Conservation (phyloP, 352 stramenopile species). For the Phytophthora macrochlamydospora region DNA sequence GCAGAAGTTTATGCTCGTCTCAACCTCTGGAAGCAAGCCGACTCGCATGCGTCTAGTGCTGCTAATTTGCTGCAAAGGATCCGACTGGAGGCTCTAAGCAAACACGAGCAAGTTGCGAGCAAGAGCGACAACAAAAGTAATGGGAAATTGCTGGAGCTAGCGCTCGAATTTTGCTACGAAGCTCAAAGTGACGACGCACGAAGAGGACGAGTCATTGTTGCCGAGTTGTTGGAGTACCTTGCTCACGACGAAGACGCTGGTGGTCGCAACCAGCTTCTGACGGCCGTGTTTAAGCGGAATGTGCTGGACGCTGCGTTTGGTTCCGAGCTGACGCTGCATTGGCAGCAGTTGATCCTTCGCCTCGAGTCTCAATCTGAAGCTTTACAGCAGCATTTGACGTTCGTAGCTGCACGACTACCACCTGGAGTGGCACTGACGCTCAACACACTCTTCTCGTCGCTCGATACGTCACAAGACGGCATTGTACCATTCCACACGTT, state of each 20-base stretch:
- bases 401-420: conserved; percentile 33
- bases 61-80: conserved; percentile 45
- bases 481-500: conserved; percentile 50
- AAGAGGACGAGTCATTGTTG: conserved; percentile 23
- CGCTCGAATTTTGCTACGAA: conserved; percentile 36
- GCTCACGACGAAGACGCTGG: conserved; percentile 7
- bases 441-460: conserved; percentile 35
- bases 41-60: conserved; percentile 45
- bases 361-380: conserved; percentile 42
- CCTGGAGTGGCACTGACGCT: conserved; percentile 26
- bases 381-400: conserved; percentile 42
- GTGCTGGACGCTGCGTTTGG: conserved; percentile 32
- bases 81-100: conserved; percentile 10
- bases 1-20: conserved; percentile 58
- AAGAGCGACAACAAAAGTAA: conserved; percentile 14
- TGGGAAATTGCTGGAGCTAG: conserved; percentile 19
- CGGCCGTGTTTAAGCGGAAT: conserved; percentile 15
- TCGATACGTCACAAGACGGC: conserved; percentile 51
- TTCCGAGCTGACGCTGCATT: conserved; percentile 44
- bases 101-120: neutral
- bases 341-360: conserved; percentile 62
- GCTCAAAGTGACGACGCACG: conserved; percentile 24
- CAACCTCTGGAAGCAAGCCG: conserved; percentile 75
- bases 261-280: conserved; percentile 17
- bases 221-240: conserved; percentile 13